phyloP scores from a whole-genome alignment of 495 filamentous ascomycete species.

The Aspergillus egyptiacus region DNA sequence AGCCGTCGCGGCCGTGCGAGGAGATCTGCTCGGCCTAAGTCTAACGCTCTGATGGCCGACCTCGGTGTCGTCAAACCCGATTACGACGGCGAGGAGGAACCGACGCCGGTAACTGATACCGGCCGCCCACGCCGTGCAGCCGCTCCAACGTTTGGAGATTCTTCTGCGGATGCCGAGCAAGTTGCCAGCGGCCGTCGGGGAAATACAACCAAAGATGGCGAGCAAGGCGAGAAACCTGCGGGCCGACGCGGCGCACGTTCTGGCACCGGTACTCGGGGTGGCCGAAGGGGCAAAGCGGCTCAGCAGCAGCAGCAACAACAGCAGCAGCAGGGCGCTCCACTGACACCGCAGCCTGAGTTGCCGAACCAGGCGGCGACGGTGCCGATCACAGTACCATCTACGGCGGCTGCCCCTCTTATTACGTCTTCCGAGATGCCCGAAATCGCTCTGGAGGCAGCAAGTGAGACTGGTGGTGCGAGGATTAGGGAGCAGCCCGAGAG shows the following conservation, averaged over 20 bases:
- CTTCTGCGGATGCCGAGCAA: conserved; percentile 47
- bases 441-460: conserved; percentile 24
- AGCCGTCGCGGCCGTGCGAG: conserved; percentile 57
- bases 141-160: conserved; percentile 64
- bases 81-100: conserved; percentile 50
- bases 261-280: conserved; percentile 33
- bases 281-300: conserved; percentile 29
- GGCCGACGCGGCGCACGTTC: conserved; percentile 42
- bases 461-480: conserved; percentile 15
- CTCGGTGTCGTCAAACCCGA: conserved; percentile 54
- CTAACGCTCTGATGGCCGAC: conserved; percentile 70
- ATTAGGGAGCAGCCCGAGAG: conserved; percentile 25
- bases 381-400: conserved; percentile 12
- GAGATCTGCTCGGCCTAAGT: conserved; percentile 54
- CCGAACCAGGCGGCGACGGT: conserved; percentile 23
- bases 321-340: conserved; percentile 15
- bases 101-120: conserved; percentile 55
- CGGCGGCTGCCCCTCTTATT: conserved; percentile 10
- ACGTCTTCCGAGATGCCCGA: conserved; percentile 32
- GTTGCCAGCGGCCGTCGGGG: conserved; percentile 40
- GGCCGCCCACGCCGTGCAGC: conserved; percentile 65
- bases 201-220: conserved; percentile 41
- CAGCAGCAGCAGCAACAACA: conserved; percentile 25
- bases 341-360: conserved; percentile 23
- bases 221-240: conserved; percentile 52